A percentile compares a stretch with the other conserved stretches of the same genome.
Evolutionary conservation across 2,329 filamentous ascomycete species (phyloP).

Genomic region (Emmonsia crescens): DNA sequence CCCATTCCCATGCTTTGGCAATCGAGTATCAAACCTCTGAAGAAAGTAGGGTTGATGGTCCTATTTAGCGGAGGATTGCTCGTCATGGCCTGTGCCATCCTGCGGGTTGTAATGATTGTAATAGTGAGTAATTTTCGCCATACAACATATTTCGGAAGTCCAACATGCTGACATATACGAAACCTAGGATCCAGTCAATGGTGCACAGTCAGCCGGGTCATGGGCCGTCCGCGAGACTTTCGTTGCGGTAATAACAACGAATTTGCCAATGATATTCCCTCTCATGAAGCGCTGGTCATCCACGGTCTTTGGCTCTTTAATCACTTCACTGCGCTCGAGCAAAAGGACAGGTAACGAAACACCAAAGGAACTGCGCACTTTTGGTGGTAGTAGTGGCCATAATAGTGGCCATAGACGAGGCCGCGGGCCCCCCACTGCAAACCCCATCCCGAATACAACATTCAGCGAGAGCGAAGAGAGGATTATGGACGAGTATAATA

Average conservation of each 20-base stretch:
- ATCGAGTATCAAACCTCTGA: constrained; percentile 38
- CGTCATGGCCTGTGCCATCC: constrained; percentile 44
- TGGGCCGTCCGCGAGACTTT: constrained; percentile 39
- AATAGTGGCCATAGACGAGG: background rate
- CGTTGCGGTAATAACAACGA: constrained; percentile 34
- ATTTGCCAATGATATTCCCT: constrained; percentile 26
- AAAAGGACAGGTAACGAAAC: background rate
- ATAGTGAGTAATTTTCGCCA: constrained; percentile 19
- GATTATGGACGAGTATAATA: background rate
- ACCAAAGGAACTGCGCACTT: background rate
- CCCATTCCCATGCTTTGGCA: constrained; percentile 37
- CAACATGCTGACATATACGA: background rate
- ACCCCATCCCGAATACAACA: background rate
- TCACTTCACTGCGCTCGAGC: background rate
- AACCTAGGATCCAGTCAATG: constrained; percentile 28
- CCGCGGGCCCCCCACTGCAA: background rate
- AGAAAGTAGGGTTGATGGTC: constrained; percentile 44
- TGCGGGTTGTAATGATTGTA: constrained; percentile 44
- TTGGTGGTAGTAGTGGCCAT: background rate
- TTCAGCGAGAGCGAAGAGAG: constrained; percentile 3
- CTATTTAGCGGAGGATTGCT: constrained; percentile 48
- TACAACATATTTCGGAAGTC: background rate
- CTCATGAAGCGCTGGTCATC: background rate
- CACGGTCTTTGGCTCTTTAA: background rate
- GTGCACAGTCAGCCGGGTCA: background rate